Evolutionary conservation across 2,329 filamentous ascomycete genomes (phyloP), one percentile per base, ranked within the genome.

Genomic region (Penicillium vulpinum): DNA sequence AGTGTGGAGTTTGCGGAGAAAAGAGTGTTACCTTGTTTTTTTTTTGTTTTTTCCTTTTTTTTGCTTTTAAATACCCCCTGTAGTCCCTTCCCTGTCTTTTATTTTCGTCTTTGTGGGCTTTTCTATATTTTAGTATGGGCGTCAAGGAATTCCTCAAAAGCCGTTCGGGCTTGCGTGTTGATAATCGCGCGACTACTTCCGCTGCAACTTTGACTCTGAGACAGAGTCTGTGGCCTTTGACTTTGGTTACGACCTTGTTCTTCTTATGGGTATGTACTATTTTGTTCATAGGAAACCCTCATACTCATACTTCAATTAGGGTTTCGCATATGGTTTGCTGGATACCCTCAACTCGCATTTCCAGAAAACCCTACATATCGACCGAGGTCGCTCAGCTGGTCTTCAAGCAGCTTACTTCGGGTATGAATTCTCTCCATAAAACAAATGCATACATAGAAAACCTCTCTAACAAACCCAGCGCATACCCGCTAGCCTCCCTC

Each of bases 381-480:
- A 77, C 31, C 79, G 81, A 55, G 80, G 81, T 35, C 77, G 85
- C 56, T 86, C 85, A 0, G 82, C 84, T 13, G 86, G 85, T 51
- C 78, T 88, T 2, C 85, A 87, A 62, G 85, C 80, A 35, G 81
- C 85, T 2, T 88, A 88, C 70, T 88, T 88, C 65, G 85, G 85
- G 79, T 84, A 70, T 47, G 75, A 66, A 4, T 15, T 29, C 16
- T 44, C 56, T 13, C 3, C 11, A 24, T 15, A 29, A 13, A 5
- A 10, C 8, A 13, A n/a, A n/a, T n/a, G n/a, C 6, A 22, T 49
- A 35, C 13, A 2, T 10, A n/a, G n/a, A 44, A 4, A 11, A n/a
- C n/a, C 9, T 11, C 13, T 31, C 43, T 60, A 41, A 60, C 44
- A 52, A 26, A 22, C 4, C 15, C 51, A 78, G 77, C 41, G 81